Evolutionary conservation across 2,329 filamentous ascomycete species (phyloP).

Genomic region (Aspergillus sp.): DNA sequence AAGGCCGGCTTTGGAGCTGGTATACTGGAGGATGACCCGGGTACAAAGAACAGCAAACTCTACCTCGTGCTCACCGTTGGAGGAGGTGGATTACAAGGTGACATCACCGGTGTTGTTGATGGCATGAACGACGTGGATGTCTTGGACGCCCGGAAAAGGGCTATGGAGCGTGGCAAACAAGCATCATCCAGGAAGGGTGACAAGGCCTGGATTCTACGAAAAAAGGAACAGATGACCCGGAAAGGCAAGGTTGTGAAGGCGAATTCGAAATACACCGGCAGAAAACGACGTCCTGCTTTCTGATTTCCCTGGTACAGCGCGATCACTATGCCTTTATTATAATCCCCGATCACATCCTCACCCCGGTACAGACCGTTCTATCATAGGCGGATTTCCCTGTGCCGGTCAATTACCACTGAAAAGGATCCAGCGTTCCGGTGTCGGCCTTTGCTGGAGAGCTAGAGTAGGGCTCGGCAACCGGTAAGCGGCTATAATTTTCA

Average conservation of each 20-base stretch:
- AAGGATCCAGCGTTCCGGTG: background rate
- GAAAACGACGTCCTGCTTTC: constrained; percentile 79
- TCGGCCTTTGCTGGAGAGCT: background rate
- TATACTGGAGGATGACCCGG: constrained; percentile 90
- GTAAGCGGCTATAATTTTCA: background rate
- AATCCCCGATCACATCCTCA: background rate
- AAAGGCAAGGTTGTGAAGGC: constrained; percentile 95
- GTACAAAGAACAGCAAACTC: constrained; percentile 95
- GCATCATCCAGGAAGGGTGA: constrained; percentile 49
- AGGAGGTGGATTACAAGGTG: constrained; percentile 62
- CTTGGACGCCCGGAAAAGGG: constrained; percentile 65
- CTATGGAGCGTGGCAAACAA: constrained; percentile 44
- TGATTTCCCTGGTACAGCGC: constrained; percentile 39
- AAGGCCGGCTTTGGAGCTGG: constrained; percentile 94
- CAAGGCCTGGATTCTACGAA: constrained; percentile 56
- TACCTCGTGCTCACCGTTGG: constrained; percentile 94
- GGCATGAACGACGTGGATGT: constrained; percentile 89
- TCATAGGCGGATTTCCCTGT: background rate
- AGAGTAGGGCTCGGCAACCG: background rate
- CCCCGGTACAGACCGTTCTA: background rate
- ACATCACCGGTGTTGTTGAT: constrained; percentile 87
- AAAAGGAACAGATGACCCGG: constrained; percentile 88
- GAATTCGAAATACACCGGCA: constrained; percentile 88
- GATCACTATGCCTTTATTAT: background rate
- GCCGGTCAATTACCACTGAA: background rate